Evolutionary conservation across 345 rosid species (phyloP).

Genomic region (Leavenworthia alabamica): DNA sequence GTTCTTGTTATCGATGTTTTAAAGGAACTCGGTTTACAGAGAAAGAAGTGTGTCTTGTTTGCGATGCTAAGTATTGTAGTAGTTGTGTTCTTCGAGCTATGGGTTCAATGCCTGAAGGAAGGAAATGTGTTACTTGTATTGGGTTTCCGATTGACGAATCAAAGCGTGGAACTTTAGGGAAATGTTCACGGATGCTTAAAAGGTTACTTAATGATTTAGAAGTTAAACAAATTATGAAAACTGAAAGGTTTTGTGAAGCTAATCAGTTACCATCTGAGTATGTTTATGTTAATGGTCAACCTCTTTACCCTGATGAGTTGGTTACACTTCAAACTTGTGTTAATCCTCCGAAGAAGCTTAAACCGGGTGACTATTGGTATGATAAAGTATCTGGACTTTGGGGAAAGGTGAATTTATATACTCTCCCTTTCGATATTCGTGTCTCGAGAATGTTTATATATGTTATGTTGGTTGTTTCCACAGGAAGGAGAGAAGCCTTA

Average conservation of each 20-base stretch:
- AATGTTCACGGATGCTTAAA: slow-evolving; percentile 91
- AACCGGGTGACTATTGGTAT: slow-evolving; percentile 97
- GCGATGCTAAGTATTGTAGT: slow-evolving; percentile 88
- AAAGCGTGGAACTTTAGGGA: slow-evolving; percentile 66
- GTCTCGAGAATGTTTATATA: slow-evolving; percentile 22
- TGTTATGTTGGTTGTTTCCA: slow-evolving; percentile 30
- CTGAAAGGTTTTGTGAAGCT: slow-evolving; percentile 84
- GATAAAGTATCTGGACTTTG: slow-evolving; percentile 98
- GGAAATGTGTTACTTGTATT: slow-evolving; percentile 93
- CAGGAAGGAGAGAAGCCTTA: slow-evolving; percentile 97
- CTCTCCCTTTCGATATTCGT: neutral
- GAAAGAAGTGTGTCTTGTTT: slow-evolving; percentile 93
- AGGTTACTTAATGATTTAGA: slow-evolving; percentile 86
- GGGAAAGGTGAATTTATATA: slow-evolving; percentile 78
- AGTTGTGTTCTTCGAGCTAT: slow-evolving; percentile 96
- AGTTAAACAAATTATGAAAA: slow-evolving; percentile 85
- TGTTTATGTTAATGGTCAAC: slow-evolving; percentile 71
- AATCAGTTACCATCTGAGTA: slow-evolving; percentile 91
- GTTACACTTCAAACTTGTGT: slow-evolving; percentile 66
- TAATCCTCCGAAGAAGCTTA: slow-evolving; percentile 86
- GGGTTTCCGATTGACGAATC: slow-evolving; percentile 78
- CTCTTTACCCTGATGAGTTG: slow-evolving; percentile 78
- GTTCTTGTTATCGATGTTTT: slow-evolving; percentile 80
- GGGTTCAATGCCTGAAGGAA: slow-evolving; percentile 99
- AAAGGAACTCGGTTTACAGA: slow-evolving; percentile 88